Conservation (phyloP, 2,329 filamentous ascomycete genomes). For the Lasiodiplodia gonubiensis region DNA sequence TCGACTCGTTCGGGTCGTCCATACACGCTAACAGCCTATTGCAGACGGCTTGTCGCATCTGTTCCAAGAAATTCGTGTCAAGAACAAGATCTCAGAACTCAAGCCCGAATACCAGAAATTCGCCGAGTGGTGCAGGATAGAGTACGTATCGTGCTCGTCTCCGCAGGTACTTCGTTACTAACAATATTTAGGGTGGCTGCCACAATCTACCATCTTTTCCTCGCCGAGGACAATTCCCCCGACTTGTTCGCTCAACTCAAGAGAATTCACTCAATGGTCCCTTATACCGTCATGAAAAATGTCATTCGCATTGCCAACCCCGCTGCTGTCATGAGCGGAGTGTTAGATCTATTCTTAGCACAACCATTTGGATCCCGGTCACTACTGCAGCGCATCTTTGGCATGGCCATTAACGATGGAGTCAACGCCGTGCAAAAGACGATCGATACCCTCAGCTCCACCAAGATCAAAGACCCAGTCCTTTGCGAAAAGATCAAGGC, state of each 20-base stretch:
- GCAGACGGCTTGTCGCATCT: slow-evolving; percentile 86
- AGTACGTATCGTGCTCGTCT: slow-evolving; percentile 52
- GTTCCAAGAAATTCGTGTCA: slow-evolving; percentile 90
- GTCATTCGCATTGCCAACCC: slow-evolving; percentile 96
- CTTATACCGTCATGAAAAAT: slow-evolving; percentile 93
- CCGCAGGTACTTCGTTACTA: background rate
- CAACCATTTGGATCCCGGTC: slow-evolving; percentile 92
- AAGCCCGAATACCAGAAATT: slow-evolving; percentile 98
- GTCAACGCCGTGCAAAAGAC: slow-evolving; percentile 85
- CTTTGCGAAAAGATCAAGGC: slow-evolving; percentile 81
- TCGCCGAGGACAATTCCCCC: slow-evolving; percentile 97
- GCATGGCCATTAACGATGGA: slow-evolving; percentile 86
- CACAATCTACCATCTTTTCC: slow-evolving; percentile 94
- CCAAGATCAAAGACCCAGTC: slow-evolving; percentile 80
- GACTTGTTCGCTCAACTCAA: slow-evolving; percentile 94
- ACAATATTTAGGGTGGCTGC: slow-evolving; percentile 70
- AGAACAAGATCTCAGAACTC: slow-evolving; percentile 83
- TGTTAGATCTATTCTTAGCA: slow-evolving; percentile 92
- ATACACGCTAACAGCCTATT: slow-evolving; percentile 46
- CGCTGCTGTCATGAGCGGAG: slow-evolving; percentile 93
- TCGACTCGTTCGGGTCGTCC: slow-evolving; percentile 26
- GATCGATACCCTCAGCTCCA: slow-evolving; percentile 73
- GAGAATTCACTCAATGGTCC: slow-evolving; percentile 91
- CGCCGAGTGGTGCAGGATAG: slow-evolving; percentile 96
- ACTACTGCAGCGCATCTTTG: slow-evolving; percentile 92